phyloP scores from a whole-genome alignment of 1,284 basidiomycete genomes.

The Wallemia ichthyophaga region DNA sequence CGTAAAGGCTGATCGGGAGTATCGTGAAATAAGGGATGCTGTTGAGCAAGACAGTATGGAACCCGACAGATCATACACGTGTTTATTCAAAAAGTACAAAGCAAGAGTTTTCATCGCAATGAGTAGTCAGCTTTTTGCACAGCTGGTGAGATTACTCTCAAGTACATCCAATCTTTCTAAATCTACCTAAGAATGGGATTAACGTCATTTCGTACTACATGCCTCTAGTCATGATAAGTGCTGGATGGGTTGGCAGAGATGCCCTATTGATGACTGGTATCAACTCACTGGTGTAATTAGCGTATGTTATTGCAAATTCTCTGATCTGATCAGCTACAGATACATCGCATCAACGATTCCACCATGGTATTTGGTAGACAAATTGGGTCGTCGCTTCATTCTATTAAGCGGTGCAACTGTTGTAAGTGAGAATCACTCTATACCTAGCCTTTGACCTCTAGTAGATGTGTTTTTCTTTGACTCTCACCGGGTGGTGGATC shows the following conservation, averaged over 20 bases:
- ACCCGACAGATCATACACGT: slow-evolving; percentile 35
- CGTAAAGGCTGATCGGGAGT: slow-evolving; percentile 46
- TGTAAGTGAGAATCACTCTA: slow-evolving; percentile 19
- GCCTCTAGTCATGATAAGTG: slow-evolving; percentile 22
- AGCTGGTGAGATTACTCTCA: slow-evolving; percentile 29
- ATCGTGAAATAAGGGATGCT: slow-evolving; percentile 68
- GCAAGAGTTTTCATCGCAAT: slow-evolving; percentile 78
- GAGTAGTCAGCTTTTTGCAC: slow-evolving; percentile 87
- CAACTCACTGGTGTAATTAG: slow-evolving; percentile 29
- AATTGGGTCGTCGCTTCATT: slow-evolving; percentile 65
- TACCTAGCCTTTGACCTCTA: not conserved
- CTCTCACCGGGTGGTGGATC: slow-evolving; percentile 70
- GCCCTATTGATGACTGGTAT: slow-evolving; percentile 94
- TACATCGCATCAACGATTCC: slow-evolving; percentile 58
- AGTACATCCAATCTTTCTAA: slow-evolving; percentile 3
- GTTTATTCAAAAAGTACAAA: slow-evolving; percentile 69
- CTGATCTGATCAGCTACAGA: slow-evolving; percentile 16
- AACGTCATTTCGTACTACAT: slow-evolving; percentile 89
- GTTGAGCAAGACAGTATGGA: slow-evolving; percentile 29
- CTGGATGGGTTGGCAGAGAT: slow-evolving; percentile 89
- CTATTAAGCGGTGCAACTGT: slow-evolving; percentile 69
- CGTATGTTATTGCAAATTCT: too few species aligned
- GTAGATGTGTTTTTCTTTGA: slow-evolving; percentile 34
- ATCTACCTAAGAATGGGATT: slow-evolving; percentile 38
- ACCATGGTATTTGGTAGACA: slow-evolving; percentile 85